These are phyloP conservation scores for Sarocladium strictum DNA, from an alignment of 2,329 filamentous ascomycete genomes.

Conservation along the genomic window DNA sequence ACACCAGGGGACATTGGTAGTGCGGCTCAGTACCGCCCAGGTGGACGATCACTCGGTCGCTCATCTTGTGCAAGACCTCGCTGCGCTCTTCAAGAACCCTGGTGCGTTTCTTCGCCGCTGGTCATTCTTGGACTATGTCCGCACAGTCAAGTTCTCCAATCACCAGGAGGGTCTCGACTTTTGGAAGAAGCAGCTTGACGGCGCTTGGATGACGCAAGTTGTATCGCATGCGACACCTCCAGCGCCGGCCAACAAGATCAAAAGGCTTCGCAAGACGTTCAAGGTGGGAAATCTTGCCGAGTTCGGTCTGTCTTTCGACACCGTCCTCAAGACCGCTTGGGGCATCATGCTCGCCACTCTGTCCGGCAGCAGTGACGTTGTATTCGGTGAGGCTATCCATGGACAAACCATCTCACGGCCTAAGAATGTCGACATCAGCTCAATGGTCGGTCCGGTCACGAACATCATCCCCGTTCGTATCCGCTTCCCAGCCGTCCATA, in stretches of 20 bases:
- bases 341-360: conserved; percentile 47
- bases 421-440: conserved; percentile 48
- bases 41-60: conserved; percentile 41
- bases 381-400: conserved; percentile 50
- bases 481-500: conserved; percentile 34
- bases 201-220: conserved; percentile 40
- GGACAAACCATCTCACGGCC: conserved; percentile 38
- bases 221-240: conserved; percentile 36
- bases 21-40: conserved; percentile 44
- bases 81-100: conserved; percentile 36
- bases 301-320: conserved; percentile 42
- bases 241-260: conserved; percentile 30
- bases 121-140: conserved; percentile 42
- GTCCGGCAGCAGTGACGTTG: conserved; percentile 41
- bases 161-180: conserved; percentile 34
- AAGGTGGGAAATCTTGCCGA: conserved; percentile 34
- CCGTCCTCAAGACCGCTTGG: conserved; percentile 53
- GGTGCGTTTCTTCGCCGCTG: conserved; percentile 23
- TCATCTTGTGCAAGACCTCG: conserved; percentile 42
- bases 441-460: conserved; percentile 39
- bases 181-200: conserved; percentile 39
- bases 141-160: conserved; percentile 31
- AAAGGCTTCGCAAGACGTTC: conserved; percentile 33
- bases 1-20: conserved; percentile 39
- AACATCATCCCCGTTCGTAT: conserved; percentile 45